Base-by-base conservation (phyloP, 495 filamentous ascomycete genomes). In the Aspergillus sclerotiicarbonarius region DNA sequence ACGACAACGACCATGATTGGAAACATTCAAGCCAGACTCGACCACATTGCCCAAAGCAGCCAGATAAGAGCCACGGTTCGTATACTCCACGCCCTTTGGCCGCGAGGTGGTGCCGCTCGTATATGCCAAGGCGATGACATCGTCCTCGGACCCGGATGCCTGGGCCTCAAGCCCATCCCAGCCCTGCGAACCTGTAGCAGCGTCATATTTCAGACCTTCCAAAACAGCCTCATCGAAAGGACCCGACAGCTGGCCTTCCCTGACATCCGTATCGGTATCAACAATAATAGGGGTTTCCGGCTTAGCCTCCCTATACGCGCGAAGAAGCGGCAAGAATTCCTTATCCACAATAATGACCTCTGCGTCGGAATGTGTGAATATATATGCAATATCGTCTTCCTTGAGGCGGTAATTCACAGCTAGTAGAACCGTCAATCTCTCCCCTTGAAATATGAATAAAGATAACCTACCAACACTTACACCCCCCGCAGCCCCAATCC, bases 11-110 rank as follows among this genome's bases (percentile, higher is more conserved):
- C 85, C 87, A 0, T n/a, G n/a, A n/a, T 67, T 70, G 52, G 84
- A 75, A 41, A 76, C 81, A 68, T 94, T 96, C 39, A 98, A 76
- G 0, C 90, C 89, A 9, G 88, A 90, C 71, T 98, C 94, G 45
- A 98, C 83, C 6, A 97, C 72, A 70, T 98, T 98, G 2, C 73
- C 93, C 53, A 97, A 59, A 0, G 91, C 80, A 0, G 90, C 94
- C 8, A 98, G 77, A 69, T 98, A 98, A 13, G 82, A 83, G 15
- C 92, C 88, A 39, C 94, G 82, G 71, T 97, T 88, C 5, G 91
- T 98, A 66, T 87, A 97, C 53, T 96, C 87, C 3, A 97, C 94
- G 29, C 95, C 94, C 70, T 98, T 98, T 2, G 94, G 94, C 39
- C 80, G 82, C 9, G 92, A 90, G 3, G 94, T 98, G 12, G 94